These are phyloP conservation scores for Ajuga chamaepitys DNA, from an alignment of 257 asterid genomes.

Conservation along the genomic window DNA sequence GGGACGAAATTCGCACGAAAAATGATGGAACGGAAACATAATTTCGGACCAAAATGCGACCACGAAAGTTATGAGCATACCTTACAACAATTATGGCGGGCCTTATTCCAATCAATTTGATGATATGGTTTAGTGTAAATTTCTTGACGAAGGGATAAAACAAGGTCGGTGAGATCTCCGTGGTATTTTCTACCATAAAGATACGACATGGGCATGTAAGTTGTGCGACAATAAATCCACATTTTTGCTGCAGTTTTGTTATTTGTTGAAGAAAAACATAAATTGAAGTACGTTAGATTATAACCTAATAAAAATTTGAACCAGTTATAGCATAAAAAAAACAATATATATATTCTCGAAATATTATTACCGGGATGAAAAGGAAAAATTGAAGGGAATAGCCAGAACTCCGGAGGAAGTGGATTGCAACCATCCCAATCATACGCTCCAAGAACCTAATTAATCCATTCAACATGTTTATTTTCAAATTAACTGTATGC, in stretches of 20 bases:
- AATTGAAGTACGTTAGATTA: too few relatives aligned
- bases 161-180: conserved; percentile 59
- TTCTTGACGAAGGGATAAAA: conserved; percentile 57
- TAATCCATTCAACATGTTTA: neutral
- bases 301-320: neutral
- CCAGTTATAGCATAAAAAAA: neutral
- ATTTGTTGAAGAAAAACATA: too few relatives aligned
- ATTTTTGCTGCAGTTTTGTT: conserved; percentile 48
- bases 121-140: conserved; percentile 50
- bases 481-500: too few relatives aligned
- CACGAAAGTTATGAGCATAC: too few relatives aligned
- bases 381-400: conserved; percentile 69
- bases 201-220: conserved; percentile 89
- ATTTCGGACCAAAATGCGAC: too few relatives aligned
- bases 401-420: conserved; percentile 83
- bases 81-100: conserved; percentile 72
- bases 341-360: neutral
- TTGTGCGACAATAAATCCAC: conserved; percentile 84
- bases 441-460: conserved; percentile 86
- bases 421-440: conserved; percentile 97
- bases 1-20: too few relatives aligned
- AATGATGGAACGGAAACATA: too few relatives aligned
- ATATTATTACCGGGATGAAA: conserved; percentile 57
- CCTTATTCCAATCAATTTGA: conserved; percentile 65
- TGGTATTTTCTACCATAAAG: conserved; percentile 58